phyloP scores from a whole-genome alignment of 805 yeast species.

The Candida maesae region DNA sequence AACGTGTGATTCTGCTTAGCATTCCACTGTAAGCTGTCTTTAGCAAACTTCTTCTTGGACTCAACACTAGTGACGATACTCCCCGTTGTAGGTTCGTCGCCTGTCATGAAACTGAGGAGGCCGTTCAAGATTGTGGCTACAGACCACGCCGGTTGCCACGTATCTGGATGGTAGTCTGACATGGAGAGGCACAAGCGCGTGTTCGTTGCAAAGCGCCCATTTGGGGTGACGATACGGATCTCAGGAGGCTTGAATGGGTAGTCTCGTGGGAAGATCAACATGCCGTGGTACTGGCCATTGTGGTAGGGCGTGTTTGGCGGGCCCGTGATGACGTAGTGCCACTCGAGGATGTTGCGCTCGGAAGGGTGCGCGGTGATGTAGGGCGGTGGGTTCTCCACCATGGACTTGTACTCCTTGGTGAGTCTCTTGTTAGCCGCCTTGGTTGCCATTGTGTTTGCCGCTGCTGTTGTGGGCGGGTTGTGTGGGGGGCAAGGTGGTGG shows the following conservation, averaged over 20 bases:
- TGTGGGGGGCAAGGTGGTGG: not conserved
- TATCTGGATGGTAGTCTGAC: conserved; percentile 91
- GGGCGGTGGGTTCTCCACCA: conserved; percentile 80
- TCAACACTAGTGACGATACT: conserved; percentile 62
- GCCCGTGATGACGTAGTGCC: conserved; percentile 92
- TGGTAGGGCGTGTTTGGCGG: conserved; percentile 88
- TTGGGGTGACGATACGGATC: conserved; percentile 85
- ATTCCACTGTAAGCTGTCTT: conserved; percentile 58
- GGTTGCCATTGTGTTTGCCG: conserved; percentile 35
- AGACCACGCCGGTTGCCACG: conserved; percentile 97
- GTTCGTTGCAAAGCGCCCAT: conserved; percentile 80
- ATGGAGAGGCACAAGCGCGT: conserved; percentile 84
- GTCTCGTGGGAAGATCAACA: conserved; percentile 75
- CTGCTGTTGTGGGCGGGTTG: not conserved
- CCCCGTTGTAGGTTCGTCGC: conserved; percentile 82
- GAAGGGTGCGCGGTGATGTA: conserved; percentile 80
- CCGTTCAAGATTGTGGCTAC: conserved; percentile 88
- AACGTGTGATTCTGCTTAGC: conserved; percentile 54
- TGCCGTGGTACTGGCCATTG: conserved; percentile 87
- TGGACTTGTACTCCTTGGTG: conserved; percentile 75
- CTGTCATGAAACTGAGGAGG: conserved; percentile 86
- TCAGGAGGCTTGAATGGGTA: conserved; percentile 93
- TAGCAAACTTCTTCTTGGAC: conserved; percentile 55
- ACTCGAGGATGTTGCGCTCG: conserved; percentile 82
- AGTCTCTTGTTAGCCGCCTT: conserved; percentile 46